Conservation (phyloP, 805 yeast genomes). For the Myxozyma lipomycoides region DNA sequence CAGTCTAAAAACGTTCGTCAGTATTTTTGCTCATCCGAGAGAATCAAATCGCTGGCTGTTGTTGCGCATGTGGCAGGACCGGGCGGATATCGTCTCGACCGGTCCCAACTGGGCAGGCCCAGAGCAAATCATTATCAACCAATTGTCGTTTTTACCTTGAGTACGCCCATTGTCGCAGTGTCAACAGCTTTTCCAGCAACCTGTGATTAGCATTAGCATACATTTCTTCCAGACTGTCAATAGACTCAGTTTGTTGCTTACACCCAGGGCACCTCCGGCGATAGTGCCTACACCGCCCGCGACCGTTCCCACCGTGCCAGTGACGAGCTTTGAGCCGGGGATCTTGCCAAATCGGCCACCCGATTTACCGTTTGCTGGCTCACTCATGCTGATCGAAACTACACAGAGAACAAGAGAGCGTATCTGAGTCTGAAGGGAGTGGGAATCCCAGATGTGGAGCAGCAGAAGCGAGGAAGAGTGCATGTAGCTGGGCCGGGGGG, state of each 20-base stretch:
- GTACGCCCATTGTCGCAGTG: constrained; percentile 16
- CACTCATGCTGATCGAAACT: constrained; percentile 6
- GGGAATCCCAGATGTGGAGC: neutral
- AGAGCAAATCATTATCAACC: too few species aligned
- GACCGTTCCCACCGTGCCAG: constrained; percentile 15
- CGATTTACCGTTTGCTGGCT: constrained; percentile 2
- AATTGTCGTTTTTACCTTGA: constrained; percentile 4
- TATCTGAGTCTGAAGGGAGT: too few species aligned
- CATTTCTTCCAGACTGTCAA: neutral
- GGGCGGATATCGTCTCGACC: neutral
- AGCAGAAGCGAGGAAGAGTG: neutral
- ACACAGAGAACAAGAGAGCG: neutral
- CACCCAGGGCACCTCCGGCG: constrained; percentile 7
- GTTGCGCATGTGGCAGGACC: too few species aligned
- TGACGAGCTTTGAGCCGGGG: constrained; percentile 11
- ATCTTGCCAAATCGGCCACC: constrained; percentile 13
- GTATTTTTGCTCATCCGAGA: too few species aligned
- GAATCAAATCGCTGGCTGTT: neutral
- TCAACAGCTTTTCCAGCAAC: constrained; percentile 23
- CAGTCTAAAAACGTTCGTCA: constrained; percentile 2
- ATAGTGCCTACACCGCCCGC: constrained; percentile 7
- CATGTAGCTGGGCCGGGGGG: neutral
- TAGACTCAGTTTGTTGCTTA: neutral
- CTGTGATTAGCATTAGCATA: constrained; percentile 2
- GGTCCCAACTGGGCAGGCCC: too few species aligned